A percentile compares a stretch with the other conserved stretches of the same genome.
phyloP scores from a whole-genome alignment of 1,284 basidiomycete species.

The Cutaneotrichosporon curvatum region DNA sequence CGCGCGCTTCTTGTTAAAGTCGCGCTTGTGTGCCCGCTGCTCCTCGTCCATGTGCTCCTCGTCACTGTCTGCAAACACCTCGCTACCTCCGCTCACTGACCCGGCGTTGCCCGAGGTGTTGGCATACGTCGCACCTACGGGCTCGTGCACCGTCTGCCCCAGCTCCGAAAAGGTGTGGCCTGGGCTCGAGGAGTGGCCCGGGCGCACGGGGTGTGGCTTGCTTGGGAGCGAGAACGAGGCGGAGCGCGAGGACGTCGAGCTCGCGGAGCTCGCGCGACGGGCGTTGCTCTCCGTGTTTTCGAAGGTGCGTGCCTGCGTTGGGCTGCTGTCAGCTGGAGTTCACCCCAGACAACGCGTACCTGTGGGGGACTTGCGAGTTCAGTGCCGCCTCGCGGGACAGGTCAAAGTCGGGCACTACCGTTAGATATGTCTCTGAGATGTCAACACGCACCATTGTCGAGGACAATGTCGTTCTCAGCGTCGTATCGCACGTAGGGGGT shows the following conservation, averaged over 20 bases:
- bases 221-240: conserved; percentile 60
- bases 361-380: background rate
- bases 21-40: conserved; percentile 75
- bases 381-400: conserved; percentile 1
- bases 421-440: background rate
- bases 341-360: no score
- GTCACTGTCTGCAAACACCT: conserved; percentile 54
- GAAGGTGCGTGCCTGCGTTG: conserved; percentile 4
- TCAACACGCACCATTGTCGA: conserved; percentile 50
- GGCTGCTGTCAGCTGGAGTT: conserved; percentile 1
- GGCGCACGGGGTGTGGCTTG: conserved; percentile 31
- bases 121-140: conserved; percentile 44
- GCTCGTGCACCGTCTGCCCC: conserved; percentile 50
- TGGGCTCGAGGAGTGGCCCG: conserved; percentile 28
- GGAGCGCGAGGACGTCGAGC: conserved; percentile 65
- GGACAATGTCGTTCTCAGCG: conserved; percentile 67
- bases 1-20: conserved; percentile 71
- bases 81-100: conserved; percentile 16
- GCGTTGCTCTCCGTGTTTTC: conserved; percentile 19
- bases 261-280: conserved; percentile 54
- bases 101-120: conserved; percentile 38
- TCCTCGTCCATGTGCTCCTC: conserved; percentile 80
- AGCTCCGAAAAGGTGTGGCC: conserved; percentile 50
- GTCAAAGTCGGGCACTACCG: conserved; percentile 46
- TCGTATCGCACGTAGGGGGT: conserved; percentile 91